These are phyloP conservation scores for Sporobolomyces roseus DNA, from an alignment of 768 basidiomycete genomes.

Conservation along the genomic window DNA sequence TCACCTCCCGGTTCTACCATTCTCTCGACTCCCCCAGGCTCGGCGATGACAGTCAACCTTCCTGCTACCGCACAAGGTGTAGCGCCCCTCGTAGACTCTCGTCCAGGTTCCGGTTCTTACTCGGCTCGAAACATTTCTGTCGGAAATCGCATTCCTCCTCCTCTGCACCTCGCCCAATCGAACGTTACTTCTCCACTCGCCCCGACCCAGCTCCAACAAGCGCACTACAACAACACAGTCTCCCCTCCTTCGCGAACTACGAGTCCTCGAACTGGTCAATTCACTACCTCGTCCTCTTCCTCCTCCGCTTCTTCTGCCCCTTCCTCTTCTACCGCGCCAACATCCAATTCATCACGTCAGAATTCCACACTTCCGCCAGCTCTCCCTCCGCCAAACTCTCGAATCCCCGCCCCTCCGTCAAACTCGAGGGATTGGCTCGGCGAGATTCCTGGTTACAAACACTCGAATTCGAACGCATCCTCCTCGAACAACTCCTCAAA, in stretches of 20 bases:
- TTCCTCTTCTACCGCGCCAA: slow-evolving; percentile 15
- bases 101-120: slow-evolving; percentile 28
- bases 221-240: slow-evolving; percentile 40
- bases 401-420: slow-evolving; percentile 1
- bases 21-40: slow-evolving; percentile 21
- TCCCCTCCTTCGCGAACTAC: slow-evolving; percentile 44
- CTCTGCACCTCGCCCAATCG: slow-evolving; percentile 41
- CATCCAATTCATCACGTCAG: neutral
- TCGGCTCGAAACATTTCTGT: slow-evolving; percentile 19
- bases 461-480: neutral
- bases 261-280: slow-evolving; percentile 49
- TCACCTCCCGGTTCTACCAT: neutral
- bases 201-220: neutral
- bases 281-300: slow-evolving; percentile 51
- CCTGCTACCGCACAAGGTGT: neutral
- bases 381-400: slow-evolving; percentile 1
- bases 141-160: slow-evolving; percentile 39
- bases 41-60: neutral
- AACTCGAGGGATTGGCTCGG: slow-evolving; percentile 3
- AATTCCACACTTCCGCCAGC: neutral
- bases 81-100: slow-evolving; percentile 10
- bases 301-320: slow-evolving; percentile 48
- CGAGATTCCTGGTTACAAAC: slow-evolving; percentile 3
- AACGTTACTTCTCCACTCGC: slow-evolving; percentile 45
- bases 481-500: slow-evolving; percentile 1